These are phyloP conservation scores for Breviolum minutum DNA, from an alignment of 73 alveolate genomes.

Conservation along the genomic window DNA sequence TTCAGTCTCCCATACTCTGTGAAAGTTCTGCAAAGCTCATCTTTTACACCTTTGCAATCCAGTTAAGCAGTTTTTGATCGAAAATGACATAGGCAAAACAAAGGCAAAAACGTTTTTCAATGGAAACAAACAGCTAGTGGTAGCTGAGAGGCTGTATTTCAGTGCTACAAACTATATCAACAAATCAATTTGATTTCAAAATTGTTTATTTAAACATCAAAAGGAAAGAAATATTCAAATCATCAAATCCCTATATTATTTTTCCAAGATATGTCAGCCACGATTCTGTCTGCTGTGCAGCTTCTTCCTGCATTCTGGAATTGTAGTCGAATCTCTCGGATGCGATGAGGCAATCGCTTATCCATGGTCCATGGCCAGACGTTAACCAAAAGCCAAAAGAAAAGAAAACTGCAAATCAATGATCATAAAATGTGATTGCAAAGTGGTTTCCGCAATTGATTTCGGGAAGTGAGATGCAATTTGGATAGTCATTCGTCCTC, in stretches of 20 bases:
- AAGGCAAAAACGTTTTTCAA: no score
- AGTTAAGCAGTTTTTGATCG: no score
- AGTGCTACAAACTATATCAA: no score
- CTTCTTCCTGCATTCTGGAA: slow-evolving; percentile 36
- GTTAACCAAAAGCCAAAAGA: no score
- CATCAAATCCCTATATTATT: not conserved
- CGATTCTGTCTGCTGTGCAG: slow-evolving; percentile 83
- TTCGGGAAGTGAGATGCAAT: no score
- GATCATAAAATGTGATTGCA: no score
- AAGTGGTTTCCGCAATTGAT: no score
- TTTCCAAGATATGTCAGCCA: not conserved
- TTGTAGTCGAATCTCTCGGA: slow-evolving; percentile 70
- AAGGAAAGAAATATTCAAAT: not conserved
- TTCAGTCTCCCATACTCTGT: slow-evolving; percentile 75
- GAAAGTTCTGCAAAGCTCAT: slow-evolving; percentile 65
- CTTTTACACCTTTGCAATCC: slow-evolving; percentile 34
- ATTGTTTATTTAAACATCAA: not conserved
- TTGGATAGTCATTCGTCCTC: no score
- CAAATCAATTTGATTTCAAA: not conserved
- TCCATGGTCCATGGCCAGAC: slow-evolving; percentile 31
- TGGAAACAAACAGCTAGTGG: no score
- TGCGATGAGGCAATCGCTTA: slow-evolving; percentile 86
- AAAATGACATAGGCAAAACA: no score
- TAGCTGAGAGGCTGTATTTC: no score
- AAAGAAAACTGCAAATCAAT: no score